Evolutionary conservation across 345 rosid species (phyloP), one percentile per base, ranked within the genome.

Genomic region (Conringia planisiliqua): DNA sequence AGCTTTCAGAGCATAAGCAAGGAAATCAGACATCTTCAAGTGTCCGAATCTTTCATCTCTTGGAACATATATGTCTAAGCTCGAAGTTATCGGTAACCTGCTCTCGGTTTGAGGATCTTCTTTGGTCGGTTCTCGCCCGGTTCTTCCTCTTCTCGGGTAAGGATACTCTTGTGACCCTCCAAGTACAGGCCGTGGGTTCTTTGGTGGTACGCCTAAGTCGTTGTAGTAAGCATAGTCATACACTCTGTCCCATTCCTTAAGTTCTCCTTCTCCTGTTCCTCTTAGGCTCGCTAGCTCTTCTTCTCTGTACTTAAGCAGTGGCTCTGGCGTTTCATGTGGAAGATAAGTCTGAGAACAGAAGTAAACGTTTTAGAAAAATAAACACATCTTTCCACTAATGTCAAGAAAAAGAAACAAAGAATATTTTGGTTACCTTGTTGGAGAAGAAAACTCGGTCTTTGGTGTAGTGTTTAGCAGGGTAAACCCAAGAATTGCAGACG

Each of bases 191-290:
- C 97, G 86, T 7, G 79, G 86, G 57, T 88, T 71, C 0, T 80
- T 64, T 7, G 76, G 68, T 0, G 95, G 97, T 16, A 84, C 81
- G 0, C 88, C 90, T 72, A 93, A 63, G 63, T 93, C 98, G 47
- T 93, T 90, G 80, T 93, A 93, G 78, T 39, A 83, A 72, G 88
- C 97, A 79, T 93, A 93, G 74, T 93, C 98, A 73, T 93, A 93
- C 6, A 90, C 87, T 42, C 97, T 81, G 62, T 93, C 97, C 87
- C 85, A 79, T 83, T 90, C 90, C 42, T 90, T 51, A 3, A 89
- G 89, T 86, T 87, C 85, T 69, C 89, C 89, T 64, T 79, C 50
- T 1, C 89, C 97, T 27, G 82, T 79, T 60, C 98, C 98, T 86
- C 98, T 83, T 68, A 93, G 74, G 36, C 57, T 83, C 59, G 30